These are phyloP conservation scores for Suillus sp. DNA, from an alignment of 768 basidiomycete genomes.

Conservation along the genomic window DNA sequence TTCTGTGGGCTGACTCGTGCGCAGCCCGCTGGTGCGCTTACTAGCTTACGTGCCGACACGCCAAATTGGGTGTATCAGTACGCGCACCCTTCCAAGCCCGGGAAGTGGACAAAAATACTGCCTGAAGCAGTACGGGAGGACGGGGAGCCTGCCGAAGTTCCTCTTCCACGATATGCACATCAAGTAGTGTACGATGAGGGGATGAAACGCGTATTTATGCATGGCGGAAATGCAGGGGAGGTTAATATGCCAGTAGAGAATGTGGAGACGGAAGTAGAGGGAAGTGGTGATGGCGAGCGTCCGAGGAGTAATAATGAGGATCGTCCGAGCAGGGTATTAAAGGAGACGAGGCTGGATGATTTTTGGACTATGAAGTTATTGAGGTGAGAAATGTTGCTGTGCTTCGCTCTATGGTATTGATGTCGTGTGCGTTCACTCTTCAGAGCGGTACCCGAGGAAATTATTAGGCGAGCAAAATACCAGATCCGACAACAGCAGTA, in stretches of 20 bases:
- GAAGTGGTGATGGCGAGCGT: constrained; percentile 16
- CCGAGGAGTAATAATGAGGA: constrained; percentile 7
- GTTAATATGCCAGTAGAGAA: constrained; percentile 21
- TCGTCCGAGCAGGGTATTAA: constrained; percentile 12
- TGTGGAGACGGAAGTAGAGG: constrained; percentile 29
- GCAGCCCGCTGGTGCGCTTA: constrained; percentile 40
- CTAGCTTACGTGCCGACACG: constrained; percentile 47
- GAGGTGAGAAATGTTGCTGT: constrained; percentile 45
- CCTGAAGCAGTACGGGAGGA: constrained; percentile 32
- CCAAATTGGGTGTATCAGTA: constrained; percentile 75
- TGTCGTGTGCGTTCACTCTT: background rate
- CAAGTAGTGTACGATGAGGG: constrained; percentile 73
- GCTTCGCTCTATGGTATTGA: background rate
- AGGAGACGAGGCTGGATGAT: constrained; percentile 64
- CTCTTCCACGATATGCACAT: constrained; percentile 72
- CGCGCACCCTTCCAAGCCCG: constrained; percentile 48
- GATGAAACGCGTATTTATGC: constrained; percentile 61
- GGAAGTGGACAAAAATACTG: constrained; percentile 65
- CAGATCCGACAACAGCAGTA: constrained; percentile 74
- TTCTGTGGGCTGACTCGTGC: constrained; percentile 62
- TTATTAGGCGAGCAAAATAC: constrained; percentile 65
- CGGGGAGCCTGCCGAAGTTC: constrained; percentile 38
- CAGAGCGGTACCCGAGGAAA: constrained; percentile 64
- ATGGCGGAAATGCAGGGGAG: constrained; percentile 74
- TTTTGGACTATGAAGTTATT: constrained; percentile 75